Conservation (phyloP, 2,329 filamentous ascomycete species). For the Colletotrichum sidae region DNA sequence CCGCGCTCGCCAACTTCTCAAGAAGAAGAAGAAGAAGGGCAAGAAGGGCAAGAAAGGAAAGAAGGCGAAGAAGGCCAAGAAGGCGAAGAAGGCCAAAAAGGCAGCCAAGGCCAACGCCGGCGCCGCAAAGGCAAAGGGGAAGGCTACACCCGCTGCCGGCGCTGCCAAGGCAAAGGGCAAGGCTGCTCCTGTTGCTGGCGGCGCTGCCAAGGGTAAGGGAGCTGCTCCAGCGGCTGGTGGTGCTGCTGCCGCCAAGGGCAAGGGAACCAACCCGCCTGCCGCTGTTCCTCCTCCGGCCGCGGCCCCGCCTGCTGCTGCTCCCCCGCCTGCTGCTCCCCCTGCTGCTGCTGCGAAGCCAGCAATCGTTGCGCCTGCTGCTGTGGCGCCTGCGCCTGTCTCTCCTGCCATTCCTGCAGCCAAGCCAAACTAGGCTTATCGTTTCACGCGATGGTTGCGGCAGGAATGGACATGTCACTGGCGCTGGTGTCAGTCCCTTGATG, state of each 20-base stretch:
- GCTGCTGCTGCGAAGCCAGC: slow-evolving; percentile 10
- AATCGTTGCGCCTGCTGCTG: slow-evolving; percentile 17
- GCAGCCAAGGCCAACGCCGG: slow-evolving; percentile 15
- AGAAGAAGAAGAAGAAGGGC: slow-evolving; percentile 30
- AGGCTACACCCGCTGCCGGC: neutral
- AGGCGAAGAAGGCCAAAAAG: slow-evolving; percentile 26
- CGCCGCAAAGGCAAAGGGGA: slow-evolving; percentile 24
- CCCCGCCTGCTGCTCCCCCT: slow-evolving; percentile 3
- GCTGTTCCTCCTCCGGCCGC: slow-evolving; percentile 21
- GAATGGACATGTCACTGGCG: slow-evolving; percentile 22
- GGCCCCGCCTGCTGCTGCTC: slow-evolving; percentile 18
- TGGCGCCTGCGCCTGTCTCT: slow-evolving; percentile 25
- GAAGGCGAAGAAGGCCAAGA: slow-evolving; percentile 29
- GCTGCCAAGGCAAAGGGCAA: slow-evolving; percentile 15
- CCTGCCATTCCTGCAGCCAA: slow-evolving; percentile 24
- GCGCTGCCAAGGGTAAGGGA: slow-evolving; percentile 23
- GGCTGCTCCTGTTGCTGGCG: slow-evolving; percentile 19
- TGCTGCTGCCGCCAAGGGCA: slow-evolving; percentile 9
- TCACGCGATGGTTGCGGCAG: neutral
- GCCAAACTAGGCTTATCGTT: slow-evolving; percentile 16
- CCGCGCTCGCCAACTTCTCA: slow-evolving; percentile 26
- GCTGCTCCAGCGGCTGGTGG: slow-evolving; percentile 9
- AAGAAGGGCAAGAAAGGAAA: slow-evolving; percentile 29
- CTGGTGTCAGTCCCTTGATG: slow-evolving; percentile 22
- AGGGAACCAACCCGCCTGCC: slow-evolving; percentile 11